Percentiles rank a stretch among this genome's conserved stretches.
Evolutionary conservation across 352 stramenopile genomes (phyloP).

Genomic region (Peronospora tabacina): DNA sequence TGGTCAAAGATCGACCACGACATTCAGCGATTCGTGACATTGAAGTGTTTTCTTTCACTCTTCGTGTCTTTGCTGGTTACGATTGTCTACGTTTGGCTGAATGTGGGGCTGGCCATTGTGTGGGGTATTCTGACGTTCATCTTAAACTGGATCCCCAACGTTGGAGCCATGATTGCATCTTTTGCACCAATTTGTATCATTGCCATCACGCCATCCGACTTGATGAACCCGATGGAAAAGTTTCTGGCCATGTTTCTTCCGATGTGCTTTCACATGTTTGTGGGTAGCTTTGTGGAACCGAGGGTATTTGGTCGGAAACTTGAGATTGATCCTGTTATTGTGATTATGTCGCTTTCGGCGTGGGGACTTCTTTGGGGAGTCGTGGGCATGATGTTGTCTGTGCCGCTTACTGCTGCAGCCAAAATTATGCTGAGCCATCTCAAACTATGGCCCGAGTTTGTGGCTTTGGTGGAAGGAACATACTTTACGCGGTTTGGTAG

Average conservation of each 20-base stretch:
- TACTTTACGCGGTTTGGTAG: slow-evolving; percentile 75
- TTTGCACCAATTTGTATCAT: slow-evolving; percentile 81
- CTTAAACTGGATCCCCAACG: slow-evolving; percentile 86
- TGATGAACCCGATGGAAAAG: slow-evolving; percentile 88
- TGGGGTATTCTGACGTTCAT: slow-evolving; percentile 88
- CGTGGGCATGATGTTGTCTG: slow-evolving; percentile 86
- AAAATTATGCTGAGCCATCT: slow-evolving; percentile 87
- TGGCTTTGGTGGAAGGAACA: slow-evolving; percentile 79
- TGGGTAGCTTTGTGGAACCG: slow-evolving; percentile 85
- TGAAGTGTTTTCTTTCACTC: slow-evolving; percentile 85
- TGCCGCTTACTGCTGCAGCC: slow-evolving; percentile 71
- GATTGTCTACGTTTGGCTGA: slow-evolving; percentile 86
- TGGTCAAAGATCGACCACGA: slow-evolving; percentile 88
- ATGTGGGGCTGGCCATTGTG: slow-evolving; percentile 79
- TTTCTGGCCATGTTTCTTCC: slow-evolving; percentile 77
- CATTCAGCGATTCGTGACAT: slow-evolving; percentile 83
- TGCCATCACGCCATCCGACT: slow-evolving; percentile 65
- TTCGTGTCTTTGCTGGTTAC: slow-evolving; percentile 84
- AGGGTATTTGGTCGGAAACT: slow-evolving; percentile 84
- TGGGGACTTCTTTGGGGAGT: slow-evolving; percentile 83
- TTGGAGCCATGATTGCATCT: slow-evolving; percentile 84
- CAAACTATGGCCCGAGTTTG: slow-evolving; percentile 81
- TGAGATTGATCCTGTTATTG: slow-evolving; percentile 81
- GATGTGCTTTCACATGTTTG: slow-evolving; percentile 87
- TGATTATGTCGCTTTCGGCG: slow-evolving; percentile 82